phyloP scores from a whole-genome alignment of 371 early-diverging fungal species.

The Choanephora cucurbitarum region DNA sequence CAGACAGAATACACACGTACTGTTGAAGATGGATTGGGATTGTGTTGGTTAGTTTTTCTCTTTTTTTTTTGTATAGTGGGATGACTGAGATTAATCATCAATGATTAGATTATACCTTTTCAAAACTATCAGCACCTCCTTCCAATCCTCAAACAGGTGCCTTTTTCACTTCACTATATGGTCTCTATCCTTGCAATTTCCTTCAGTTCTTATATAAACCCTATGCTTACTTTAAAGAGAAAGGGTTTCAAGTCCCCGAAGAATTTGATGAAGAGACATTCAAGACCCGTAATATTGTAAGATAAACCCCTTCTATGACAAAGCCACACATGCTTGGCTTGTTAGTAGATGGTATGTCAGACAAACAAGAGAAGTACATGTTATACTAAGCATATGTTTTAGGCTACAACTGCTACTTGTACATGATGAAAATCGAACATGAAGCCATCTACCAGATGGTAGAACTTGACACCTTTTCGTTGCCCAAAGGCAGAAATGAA shows the following conservation, averaged over 20 bases:
- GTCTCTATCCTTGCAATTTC: slow-evolving; percentile 68
- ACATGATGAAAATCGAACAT: no score
- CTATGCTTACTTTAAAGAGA: slow-evolving; percentile 47
- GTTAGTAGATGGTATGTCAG: no score
- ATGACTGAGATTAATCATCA: no score
- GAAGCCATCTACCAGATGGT: no score
- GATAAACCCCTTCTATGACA: no score
- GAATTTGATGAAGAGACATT: slow-evolving; percentile 58
- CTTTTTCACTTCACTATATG: slow-evolving; percentile 66
- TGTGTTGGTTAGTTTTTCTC: slow-evolving; percentile 36
- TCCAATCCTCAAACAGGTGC: slow-evolving; percentile 57
- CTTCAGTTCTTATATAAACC: slow-evolving; percentile 59
- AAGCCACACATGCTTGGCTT: no score
- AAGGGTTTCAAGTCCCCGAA: slow-evolving; percentile 40
- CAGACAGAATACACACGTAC: slow-evolving; percentile 22
- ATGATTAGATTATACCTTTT: slow-evolving; percentile 56
- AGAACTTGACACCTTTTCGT: no score
- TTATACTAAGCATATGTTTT: no score
- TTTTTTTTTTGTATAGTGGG: background rate
- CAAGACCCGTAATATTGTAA: slow-evolving; percentile 43
- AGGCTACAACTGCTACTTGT: no score
- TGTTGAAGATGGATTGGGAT: slow-evolving; percentile 45
- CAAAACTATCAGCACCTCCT: slow-evolving; percentile 55
- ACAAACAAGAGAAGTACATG: no score
- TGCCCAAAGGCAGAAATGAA: no score